phyloP scores from a whole-genome alignment of 1,284 basidiomycete species.

The Veloboletus limbatus region DNA sequence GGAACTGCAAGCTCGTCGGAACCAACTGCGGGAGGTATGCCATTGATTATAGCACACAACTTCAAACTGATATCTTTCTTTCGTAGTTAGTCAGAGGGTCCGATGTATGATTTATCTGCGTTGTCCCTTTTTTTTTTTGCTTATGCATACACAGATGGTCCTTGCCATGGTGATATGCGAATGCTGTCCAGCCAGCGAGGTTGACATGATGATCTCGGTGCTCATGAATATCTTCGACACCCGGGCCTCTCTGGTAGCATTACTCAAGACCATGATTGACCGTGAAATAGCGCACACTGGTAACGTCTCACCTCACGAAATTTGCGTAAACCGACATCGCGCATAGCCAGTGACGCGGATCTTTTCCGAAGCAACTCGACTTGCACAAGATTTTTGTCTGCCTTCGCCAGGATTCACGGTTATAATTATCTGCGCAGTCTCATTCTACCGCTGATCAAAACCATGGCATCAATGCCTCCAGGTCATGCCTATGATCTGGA shows the following conservation, averaged over 20 bases:
- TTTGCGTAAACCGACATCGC: conserved; percentile 10
- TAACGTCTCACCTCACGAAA: conserved; percentile 31
- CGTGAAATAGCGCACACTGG: conserved; percentile 78
- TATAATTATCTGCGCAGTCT: conserved; percentile 84
- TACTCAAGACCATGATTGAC: conserved; percentile 84
- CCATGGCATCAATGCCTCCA: conserved; percentile 68
- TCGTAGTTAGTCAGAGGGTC: conserved; percentile 69
- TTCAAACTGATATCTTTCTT: conserved; percentile 6
- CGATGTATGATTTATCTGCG: conserved; percentile 45
- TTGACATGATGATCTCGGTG: conserved; percentile 84
- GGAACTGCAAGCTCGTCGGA: conserved; percentile 50
- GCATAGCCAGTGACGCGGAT: conserved; percentile 68
- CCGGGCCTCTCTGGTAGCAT: conserved; percentile 64
- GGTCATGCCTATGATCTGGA: conserved; percentile 82
- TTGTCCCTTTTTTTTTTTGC: conserved; percentile 1
- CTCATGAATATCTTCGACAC: conserved; percentile 85
- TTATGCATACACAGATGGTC: conserved; percentile 49
- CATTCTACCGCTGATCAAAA: conserved; percentile 72
- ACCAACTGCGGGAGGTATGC: conserved; percentile 65
- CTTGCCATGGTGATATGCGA: conserved; percentile 86
- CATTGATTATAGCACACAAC: background rate
- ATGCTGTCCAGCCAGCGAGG: conserved; percentile 72
- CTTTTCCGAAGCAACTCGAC: conserved; percentile 87
- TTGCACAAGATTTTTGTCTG: conserved; percentile 79
- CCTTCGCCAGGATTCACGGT: conserved; percentile 83